Conservation (phyloP, 2,329 filamentous ascomycete genomes). For the Mycosphaerella sp. region DNA sequence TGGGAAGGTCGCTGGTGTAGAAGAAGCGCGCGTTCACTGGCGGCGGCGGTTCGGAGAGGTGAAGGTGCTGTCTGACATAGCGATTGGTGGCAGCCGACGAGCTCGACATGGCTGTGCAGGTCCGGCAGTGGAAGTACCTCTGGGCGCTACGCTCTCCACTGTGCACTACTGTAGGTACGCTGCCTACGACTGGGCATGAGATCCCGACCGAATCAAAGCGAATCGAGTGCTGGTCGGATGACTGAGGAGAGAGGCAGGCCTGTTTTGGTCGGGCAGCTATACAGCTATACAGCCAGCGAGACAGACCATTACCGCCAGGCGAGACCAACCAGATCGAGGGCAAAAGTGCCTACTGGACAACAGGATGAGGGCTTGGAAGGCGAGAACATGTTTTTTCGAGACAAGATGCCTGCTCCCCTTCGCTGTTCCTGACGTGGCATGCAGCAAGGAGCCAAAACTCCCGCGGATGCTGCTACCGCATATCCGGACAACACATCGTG, state of each 20-base stretch:
- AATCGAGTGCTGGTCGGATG: not conserved
- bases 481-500: not conserved
- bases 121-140: not conserved
- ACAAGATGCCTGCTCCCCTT: not conserved
- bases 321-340: not conserved
- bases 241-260: not conserved
- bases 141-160: not conserved
- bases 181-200: not conserved
- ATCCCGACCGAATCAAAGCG: not conserved
- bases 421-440: not conserved
- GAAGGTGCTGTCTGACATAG: constrained; percentile 42
- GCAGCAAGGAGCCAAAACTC: not conserved
- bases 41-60: constrained; percentile 34
- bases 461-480: not conserved
- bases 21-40: constrained; percentile 34
- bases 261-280: not conserved
- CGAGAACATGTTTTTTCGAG: not conserved
- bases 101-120: constrained; percentile 7
- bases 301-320: not conserved
- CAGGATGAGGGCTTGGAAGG: too few species aligned
- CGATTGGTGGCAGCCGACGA: constrained; percentile 18
- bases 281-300: not conserved
- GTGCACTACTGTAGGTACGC: not conserved
- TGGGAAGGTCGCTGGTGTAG: constrained; percentile 33
- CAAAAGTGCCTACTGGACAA: too few species aligned